These are phyloP conservation scores for Fomitopsis pinicola DNA, from an alignment of 1,284 basidiomycete genomes.

Conservation along the genomic window DNA sequence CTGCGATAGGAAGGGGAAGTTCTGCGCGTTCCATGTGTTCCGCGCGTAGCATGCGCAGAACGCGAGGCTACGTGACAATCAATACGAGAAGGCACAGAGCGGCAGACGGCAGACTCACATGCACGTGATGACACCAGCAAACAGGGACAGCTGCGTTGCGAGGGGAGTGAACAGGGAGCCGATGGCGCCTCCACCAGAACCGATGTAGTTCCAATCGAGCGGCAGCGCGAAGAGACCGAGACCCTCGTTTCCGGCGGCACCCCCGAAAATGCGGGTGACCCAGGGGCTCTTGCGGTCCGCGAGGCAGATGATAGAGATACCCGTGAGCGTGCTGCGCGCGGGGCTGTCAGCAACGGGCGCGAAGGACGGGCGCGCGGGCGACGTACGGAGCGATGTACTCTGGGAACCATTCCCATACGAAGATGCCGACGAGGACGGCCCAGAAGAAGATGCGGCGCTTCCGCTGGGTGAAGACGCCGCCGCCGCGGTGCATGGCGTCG, in stretches of 20 bases:
- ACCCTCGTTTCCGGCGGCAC: constrained; percentile 37
- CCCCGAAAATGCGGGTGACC: constrained; percentile 43
- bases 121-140: background rate
- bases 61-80: background rate
- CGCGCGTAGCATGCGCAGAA: constrained; percentile 1
- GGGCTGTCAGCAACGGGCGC: background rate
- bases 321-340: background rate
- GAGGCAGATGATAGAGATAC: constrained; percentile 5
- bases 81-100: background rate
- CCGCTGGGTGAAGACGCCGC: constrained; percentile 38
- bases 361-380: background rate
- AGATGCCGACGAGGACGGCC: constrained; percentile 37
- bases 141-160: constrained; percentile 4
- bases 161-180: constrained; percentile 2
- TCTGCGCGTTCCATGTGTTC: constrained; percentile 5
- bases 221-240: constrained; percentile 43
- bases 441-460: constrained; percentile 52
- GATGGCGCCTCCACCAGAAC: background rate
- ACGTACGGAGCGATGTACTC: constrained; percentile 6
- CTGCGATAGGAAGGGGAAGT: constrained; percentile 9
- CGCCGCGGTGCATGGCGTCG: constrained; percentile 49
- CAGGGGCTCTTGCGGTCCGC: constrained; percentile 5
- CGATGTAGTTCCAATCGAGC: constrained; percentile 39
- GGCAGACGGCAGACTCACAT: background rate
- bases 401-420: constrained; percentile 8